phyloP scores from a whole-genome alignment of 768 basidiomycete genomes.

The Boletellus sp. region DNA sequence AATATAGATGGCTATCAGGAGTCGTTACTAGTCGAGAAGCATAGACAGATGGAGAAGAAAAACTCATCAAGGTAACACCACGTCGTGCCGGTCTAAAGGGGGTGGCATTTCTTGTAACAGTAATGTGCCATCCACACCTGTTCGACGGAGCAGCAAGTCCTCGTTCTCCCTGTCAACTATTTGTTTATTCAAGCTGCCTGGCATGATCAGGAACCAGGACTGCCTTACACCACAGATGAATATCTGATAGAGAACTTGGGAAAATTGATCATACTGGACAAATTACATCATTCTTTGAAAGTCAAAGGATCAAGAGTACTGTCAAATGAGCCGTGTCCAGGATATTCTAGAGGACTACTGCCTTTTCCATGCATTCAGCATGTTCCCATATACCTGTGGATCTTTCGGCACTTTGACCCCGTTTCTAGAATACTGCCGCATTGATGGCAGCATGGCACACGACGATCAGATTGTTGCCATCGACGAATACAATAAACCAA shows the following conservation, averaged over 20 bases:
- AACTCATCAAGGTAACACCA: too few species aligned
- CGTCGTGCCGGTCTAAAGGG: too few species aligned
- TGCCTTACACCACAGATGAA: constrained; percentile 97
- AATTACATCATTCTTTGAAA: constrained; percentile 82
- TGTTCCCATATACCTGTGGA: constrained; percentile 27
- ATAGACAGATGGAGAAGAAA: too few species aligned
- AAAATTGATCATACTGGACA: constrained; percentile 98
- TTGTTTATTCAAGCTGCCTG: background rate
- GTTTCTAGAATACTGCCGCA: constrained; percentile 83
- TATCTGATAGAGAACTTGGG: constrained; percentile 92
- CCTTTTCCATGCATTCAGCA: constrained; percentile 84
- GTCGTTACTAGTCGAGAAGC: too few species aligned
- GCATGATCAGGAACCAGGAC: constrained; percentile 80
- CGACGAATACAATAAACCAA: constrained; percentile 95
- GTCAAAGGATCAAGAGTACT: constrained; percentile 91
- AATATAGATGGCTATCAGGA: too few species aligned
- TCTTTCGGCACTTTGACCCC: constrained; percentile 2
- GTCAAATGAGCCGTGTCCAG: constrained; percentile 96
- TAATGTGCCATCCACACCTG: constrained; percentile 87
- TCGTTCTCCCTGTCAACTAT: background rate
- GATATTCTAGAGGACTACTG: constrained; percentile 98
- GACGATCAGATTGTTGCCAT: constrained; percentile 95
- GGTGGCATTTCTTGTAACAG: too few species aligned
- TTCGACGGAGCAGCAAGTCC: constrained; percentile 82
- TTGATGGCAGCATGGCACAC: constrained; percentile 93